Conservation (phyloP, 495 filamentous ascomycete species). For the Tuber calosporum region DNA sequence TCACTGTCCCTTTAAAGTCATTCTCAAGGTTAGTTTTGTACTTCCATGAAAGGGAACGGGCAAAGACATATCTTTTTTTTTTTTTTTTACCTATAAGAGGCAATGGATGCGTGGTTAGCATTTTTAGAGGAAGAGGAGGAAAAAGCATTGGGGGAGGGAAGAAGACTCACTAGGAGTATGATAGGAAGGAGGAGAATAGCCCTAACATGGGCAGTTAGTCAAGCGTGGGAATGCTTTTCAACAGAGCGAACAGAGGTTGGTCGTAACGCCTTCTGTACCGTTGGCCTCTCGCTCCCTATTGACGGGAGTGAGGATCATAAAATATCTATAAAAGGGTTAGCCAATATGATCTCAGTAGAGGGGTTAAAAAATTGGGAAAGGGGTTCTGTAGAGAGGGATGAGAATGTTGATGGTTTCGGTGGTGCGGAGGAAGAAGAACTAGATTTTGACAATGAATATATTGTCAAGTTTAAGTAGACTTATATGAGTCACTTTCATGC, state of each 20-base stretch:
- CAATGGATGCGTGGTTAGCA: not conserved
- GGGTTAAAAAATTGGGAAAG: not conserved
- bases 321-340: too few species aligned
- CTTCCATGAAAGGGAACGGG: not conserved
- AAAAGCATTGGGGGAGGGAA: not conserved
- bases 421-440: too few species aligned
- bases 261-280: not conserved
- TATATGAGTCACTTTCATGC: too few species aligned
- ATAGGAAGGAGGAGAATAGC: not conserved
- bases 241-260: not conserved
- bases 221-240: not conserved
- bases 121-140: not conserved
- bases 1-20: not conserved
- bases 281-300: not conserved
- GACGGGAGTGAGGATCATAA: not conserved
- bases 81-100: not conserved
- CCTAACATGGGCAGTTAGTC: not conserved
- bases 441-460: too few species aligned
- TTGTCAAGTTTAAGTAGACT: too few species aligned
- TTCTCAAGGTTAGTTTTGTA: not conserved
- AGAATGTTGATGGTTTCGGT: not conserved
- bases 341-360: not conserved
- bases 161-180: not conserved
- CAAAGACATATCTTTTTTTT: not conserved
- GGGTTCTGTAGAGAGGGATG: not conserved